Percentiles rank a stretch among this genome's conserved stretches.
Evolutionary conservation across 495 filamentous ascomycete species (phyloP).

Genomic region (Penicillium salamii): DNA sequence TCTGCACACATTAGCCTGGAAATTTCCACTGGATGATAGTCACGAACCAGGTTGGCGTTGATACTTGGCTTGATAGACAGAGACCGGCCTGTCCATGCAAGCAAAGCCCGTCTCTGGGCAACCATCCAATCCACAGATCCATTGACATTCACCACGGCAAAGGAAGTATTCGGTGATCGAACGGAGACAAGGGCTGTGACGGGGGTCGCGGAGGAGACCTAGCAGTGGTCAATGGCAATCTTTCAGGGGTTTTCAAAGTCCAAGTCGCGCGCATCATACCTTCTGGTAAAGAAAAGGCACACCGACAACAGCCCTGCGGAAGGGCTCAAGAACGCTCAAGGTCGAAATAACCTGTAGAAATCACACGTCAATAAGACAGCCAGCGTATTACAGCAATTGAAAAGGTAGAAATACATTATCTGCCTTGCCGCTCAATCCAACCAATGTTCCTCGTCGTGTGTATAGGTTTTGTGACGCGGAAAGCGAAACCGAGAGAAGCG

Average conservation of each 20-base stretch:
- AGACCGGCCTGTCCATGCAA: conserved; percentile 95
- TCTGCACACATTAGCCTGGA: conserved; percentile 52
- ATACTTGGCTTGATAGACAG: conserved; percentile 70
- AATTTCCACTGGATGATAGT: background rate
- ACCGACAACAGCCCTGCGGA: conserved; percentile 70
- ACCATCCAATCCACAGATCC: conserved; percentile 97
- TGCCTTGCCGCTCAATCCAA: conserved; percentile 82
- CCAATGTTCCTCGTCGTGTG: conserved; percentile 84
- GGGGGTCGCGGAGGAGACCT: conserved; percentile 80
- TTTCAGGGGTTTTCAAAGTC: background rate
- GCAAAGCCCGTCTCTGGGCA: conserved; percentile 74
- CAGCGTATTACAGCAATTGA: background rate
- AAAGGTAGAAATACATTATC: conserved; percentile 66
- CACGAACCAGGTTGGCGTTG: conserved; percentile 64
- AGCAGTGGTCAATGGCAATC: conserved; percentile 2
- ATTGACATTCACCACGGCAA: conserved; percentile 83
- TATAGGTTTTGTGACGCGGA: conserved; percentile 92
- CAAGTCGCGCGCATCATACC: conserved; percentile 25
- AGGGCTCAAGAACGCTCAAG: conserved; percentile 80
- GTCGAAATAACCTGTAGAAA: conserved; percentile 68
- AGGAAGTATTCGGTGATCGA: conserved; percentile 77
- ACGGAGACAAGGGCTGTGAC: conserved; percentile 84
- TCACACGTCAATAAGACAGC: background rate
- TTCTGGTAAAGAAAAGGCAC: conserved; percentile 94
- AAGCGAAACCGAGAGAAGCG: conserved; percentile 86